phyloP scores from a whole-genome alignment of 768 basidiomycete genomes.

The Leucocoprinus leucothites region DNA sequence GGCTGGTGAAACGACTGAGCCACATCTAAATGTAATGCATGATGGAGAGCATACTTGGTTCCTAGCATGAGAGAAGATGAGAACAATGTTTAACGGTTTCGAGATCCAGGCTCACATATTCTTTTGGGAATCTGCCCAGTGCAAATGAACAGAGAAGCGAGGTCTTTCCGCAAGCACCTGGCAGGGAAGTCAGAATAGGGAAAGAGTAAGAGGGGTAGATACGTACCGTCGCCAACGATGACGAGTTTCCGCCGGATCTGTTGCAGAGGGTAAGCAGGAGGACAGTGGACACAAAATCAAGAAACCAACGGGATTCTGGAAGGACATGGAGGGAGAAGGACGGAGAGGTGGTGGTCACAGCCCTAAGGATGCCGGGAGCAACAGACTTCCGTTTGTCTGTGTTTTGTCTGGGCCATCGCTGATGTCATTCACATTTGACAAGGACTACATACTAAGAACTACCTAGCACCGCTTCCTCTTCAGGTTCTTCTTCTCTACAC shows the following conservation, averaged over 20 bases:
- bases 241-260: conserved; percentile 94
- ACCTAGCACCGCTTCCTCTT: conserved; percentile 48
- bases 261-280: conserved; percentile 14
- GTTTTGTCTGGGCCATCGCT: conserved; percentile 17
- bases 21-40: conserved; percentile 15
- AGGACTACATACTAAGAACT: background rate
- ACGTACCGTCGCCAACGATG: conserved; percentile 93
- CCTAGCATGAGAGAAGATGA: conserved; percentile 30
- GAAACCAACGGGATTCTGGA: conserved; percentile 57
- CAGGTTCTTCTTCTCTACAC: conserved; percentile 35
- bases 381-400: conserved; percentile 27
- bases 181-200: conserved; percentile 18
- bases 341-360: conserved; percentile 12
- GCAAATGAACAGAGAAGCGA: conserved; percentile 89
- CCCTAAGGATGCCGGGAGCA: conserved; percentile 17
- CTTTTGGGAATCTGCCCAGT: conserved; percentile 91
- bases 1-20: conserved; percentile 43
- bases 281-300: conserved; percentile 6
- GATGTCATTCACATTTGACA: conserved; percentile 16
- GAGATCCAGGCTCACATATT: conserved; percentile 70
- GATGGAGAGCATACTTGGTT: conserved; percentile 49
- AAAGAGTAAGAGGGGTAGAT: conserved; percentile 14
- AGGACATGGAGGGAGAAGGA: conserved; percentile 29
- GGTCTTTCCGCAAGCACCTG: conserved; percentile 96
- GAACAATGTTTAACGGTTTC: conserved; percentile 8